Percentiles rank a stretch among this genome's conserved stretches.
Conservation (phyloP, 805 yeast genomes). For the Schwanniomyces pseudopolymorphus region DNA sequence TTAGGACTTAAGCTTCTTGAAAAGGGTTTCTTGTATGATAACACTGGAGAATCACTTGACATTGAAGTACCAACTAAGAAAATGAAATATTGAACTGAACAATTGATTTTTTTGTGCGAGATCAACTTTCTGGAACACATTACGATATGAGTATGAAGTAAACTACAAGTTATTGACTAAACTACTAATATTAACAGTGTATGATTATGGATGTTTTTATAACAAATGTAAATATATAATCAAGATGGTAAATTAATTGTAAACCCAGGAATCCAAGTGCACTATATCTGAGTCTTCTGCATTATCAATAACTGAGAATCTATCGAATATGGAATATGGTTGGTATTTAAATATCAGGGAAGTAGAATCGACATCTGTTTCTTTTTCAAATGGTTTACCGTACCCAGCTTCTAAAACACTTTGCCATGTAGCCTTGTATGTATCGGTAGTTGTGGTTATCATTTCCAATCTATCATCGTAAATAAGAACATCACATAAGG, state of each 20-base stretch:
- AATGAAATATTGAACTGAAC: too few relatives aligned
- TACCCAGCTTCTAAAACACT: slow-evolving; percentile 72
- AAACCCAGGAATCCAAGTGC: slow-evolving; percentile 36
- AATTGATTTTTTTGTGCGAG: background rate
- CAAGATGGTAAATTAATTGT: slow-evolving; percentile 9
- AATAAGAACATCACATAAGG: slow-evolving; percentile 83
- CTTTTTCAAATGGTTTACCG: slow-evolving; percentile 32
- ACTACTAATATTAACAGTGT: background rate
- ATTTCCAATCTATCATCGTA: slow-evolving; percentile 84
- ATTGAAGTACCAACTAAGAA: too few relatives aligned
- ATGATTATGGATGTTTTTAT: background rate
- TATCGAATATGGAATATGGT: slow-evolving; percentile 30
- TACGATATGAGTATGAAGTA: too few relatives aligned
- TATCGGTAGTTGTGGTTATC: slow-evolving; percentile 50
- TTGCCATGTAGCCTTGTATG: slow-evolving; percentile 81
- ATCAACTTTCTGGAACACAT: too few relatives aligned
- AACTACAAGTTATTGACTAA: too few relatives aligned
- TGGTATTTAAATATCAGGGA: slow-evolving; percentile 11
- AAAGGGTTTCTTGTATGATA: slow-evolving; percentile 30
- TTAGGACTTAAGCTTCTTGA: slow-evolving; percentile 1
- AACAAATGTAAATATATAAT: background rate
- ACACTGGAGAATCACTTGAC: slow-evolving; percentile 13
- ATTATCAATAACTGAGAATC: slow-evolving; percentile 27
- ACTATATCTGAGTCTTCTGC: slow-evolving; percentile 27
- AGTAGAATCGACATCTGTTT: slow-evolving; percentile 7